Evolutionary conservation across 1,284 basidiomycete species (phyloP), one percentile per base, ranked within the genome.

Genomic region (Rhodotorula sp.): DNA sequence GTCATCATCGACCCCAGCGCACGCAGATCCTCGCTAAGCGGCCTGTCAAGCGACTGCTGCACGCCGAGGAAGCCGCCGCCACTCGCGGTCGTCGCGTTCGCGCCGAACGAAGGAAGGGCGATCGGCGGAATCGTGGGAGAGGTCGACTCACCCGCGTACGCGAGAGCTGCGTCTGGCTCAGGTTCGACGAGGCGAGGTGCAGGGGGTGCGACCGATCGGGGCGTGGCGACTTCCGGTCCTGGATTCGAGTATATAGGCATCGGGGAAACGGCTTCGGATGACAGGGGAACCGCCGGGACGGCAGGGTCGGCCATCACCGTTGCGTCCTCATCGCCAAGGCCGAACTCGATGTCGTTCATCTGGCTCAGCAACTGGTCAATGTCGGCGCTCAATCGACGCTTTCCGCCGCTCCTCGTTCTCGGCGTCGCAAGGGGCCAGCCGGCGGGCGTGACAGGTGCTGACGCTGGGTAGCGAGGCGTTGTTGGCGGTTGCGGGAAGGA

Each of bases 291-390:
- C 19, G 39, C 39, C 39, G 39, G 39, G 39, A 44, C 39, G 19
- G 39, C 39, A 44, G 39, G 39, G 9, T 29, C 39, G 13, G 0
- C 34, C 27, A 22, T 15, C 34, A 3, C 36, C 22, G 39, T n/a
- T 11, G 32, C 17, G 20, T 22, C 46, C 44, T 20, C 58, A 47
- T 36, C 69, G 29, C 62, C 72, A 19, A 54, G 51, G 4, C 67
- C 67, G 53, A 74, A 74, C 36, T 74, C 73, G 39, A 71, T 65
- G 15, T 71, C 66, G 57, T 64, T 60, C 69, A 74, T 72, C 59
- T 72, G 70, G n/a, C 51, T 59, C 29, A 74, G 54, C 9, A 74
- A 64, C 32, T 62, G 49, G 53, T 74, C 73, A 34, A 74, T 69
- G 44, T 74, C 70, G 13, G 67, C 66, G 58, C 59, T 68, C 29